Percentiles rank a stretch among this genome's conserved stretches.
Conservation (phyloP, 2,329 filamentous ascomycete species). For the Fusarium duplospermum region DNA sequence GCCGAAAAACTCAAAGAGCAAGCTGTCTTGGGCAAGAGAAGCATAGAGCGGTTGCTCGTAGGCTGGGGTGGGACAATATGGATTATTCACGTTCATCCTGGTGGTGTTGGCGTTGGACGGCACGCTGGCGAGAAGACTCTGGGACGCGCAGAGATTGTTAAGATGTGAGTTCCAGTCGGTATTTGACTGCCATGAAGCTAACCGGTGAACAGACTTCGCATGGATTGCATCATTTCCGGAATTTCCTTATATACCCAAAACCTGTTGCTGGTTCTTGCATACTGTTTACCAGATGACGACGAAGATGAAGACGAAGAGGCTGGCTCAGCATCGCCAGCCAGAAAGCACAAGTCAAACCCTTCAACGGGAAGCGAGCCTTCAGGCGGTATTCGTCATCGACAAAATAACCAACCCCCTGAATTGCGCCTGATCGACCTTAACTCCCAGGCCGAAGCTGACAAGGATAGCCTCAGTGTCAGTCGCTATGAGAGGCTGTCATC, state of each 20-base stretch:
- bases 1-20: conserved; percentile 62
- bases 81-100: conserved; percentile 91
- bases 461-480: conserved; percentile 86
- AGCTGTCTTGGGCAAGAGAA: conserved; percentile 58
- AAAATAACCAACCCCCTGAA: conserved; percentile 87
- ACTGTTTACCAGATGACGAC: conserved; percentile 80
- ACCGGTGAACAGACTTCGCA: conserved; percentile 75
- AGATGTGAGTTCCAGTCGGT: conserved; percentile 80
- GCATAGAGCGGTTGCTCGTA: conserved; percentile 83
- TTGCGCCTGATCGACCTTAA: conserved; percentile 89
- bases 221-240: conserved; percentile 97
- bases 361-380: conserved; percentile 68
- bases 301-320: conserved; percentile 56
- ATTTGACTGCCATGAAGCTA: conserved; percentile 66
- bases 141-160: conserved; percentile 89
- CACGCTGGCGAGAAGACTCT: conserved; percentile 76
- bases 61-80: conserved; percentile 97
- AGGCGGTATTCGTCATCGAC: conserved; percentile 75
- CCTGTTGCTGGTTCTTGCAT: conserved; percentile 90
- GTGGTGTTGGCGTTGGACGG: conserved; percentile 73
- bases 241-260: conserved; percentile 96
- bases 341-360: conserved; percentile 55
- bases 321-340: conserved; percentile 37
- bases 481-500: conserved; percentile 88
- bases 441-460: conserved; percentile 87